Percentiles rank a stretch among this genome's conserved stretches.
Evolutionary conservation across 306 rosid genomes (phyloP).

Genomic region (Albizia julibrissin): DNA sequence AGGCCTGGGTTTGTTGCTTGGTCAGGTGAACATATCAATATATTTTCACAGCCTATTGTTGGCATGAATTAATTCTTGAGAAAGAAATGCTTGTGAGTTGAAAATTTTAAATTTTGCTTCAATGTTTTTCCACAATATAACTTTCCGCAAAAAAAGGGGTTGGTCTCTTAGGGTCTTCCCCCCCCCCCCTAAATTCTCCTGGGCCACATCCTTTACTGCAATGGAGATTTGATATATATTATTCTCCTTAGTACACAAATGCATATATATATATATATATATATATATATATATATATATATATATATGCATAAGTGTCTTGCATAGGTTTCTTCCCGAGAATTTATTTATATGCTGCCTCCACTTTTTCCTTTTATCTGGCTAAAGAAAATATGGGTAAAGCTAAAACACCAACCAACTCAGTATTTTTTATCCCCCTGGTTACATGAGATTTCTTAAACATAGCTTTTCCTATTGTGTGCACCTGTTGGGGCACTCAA

Average conservation of each 20-base stretch:
- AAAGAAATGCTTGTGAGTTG: neutral
- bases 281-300: slow-evolving; percentile 1
- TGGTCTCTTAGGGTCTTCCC: neutral
- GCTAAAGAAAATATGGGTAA: neutral
- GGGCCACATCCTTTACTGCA: neutral
- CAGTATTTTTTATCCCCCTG: neutral
- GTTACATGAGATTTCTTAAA: neutral
- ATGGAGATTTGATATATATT: neutral
- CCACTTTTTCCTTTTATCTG: neutral
- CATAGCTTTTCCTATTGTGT: neutral
- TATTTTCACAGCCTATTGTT: neutral
- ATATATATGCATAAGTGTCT: neutral
- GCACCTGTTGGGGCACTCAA: neutral
- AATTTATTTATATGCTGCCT: neutral
- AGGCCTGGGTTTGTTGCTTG: neutral
- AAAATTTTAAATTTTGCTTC: slow-evolving; percentile 5
- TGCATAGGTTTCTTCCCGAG: neutral
- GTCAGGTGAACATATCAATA: neutral
- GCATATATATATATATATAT: neutral
- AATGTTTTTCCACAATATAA: slow-evolving; percentile 1
- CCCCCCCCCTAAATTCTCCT: neutral
- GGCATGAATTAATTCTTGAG: neutral
- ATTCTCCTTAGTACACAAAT: neutral
- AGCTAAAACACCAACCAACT: neutral
- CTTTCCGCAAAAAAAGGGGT: neutral